phyloP scores from a whole-genome alignment of 169 alveolate species.

The Eimeria necatrix region DNA sequence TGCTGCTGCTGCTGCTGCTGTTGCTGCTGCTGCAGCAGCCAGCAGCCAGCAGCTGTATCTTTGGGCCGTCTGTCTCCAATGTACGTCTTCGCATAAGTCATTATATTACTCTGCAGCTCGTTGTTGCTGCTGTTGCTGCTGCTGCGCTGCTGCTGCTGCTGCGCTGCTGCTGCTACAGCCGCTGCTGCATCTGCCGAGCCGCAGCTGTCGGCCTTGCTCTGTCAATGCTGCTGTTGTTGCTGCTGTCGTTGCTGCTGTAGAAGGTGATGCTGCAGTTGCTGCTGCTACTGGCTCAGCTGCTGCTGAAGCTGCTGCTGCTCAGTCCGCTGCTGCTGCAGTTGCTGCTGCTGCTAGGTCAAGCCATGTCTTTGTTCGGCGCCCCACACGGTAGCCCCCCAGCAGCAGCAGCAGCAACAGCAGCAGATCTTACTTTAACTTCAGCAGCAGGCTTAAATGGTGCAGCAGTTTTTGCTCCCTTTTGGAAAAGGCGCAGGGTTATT shows the following conservation, averaged over 20 bases:
- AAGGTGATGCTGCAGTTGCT: not conserved
- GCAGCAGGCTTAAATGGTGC: no score
- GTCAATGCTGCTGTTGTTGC: not conserved
- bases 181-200: not conserved
- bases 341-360: not conserved
- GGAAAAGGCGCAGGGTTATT: no score
- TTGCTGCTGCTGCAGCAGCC: slow-evolving; percentile 11
- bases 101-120: not conserved
- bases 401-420: slow-evolving; percentile 5
- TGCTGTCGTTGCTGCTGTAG: not conserved
- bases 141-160: slow-evolving; percentile 21
- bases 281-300: not conserved
- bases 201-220: not conserved
- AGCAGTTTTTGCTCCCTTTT: no score
- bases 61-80: no score
- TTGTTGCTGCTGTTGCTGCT: not conserved
- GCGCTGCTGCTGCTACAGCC: not conserved
- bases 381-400: not conserved
- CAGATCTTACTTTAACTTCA: not conserved
- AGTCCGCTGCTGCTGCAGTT: not conserved
- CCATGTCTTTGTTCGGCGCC: not conserved
- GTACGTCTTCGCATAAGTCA: no score
- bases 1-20: not conserved
- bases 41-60: no score
- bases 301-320: not conserved